Evolutionary conservation across 108 stramenopile species (phyloP), one percentile per base, ranked within the genome.

Genomic region (Phaeodactylum tricornutum): DNA sequence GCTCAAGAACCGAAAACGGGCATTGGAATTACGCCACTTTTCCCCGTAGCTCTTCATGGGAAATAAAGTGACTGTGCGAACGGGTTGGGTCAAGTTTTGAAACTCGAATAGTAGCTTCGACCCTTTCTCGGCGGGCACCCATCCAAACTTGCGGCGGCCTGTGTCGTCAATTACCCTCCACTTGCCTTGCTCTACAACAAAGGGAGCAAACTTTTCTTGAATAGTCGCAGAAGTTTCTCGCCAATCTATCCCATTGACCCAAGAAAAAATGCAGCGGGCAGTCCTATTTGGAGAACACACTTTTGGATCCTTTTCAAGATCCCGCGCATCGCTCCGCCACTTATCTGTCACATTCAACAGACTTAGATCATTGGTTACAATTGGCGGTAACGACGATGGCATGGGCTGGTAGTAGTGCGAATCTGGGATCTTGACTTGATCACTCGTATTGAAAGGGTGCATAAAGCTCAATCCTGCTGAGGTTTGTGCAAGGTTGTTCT

Each of bases 11-110:
- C 33, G n/a, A 11, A 52, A 29, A 12, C 40, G 44, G 37, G 67
- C 40, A 34, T 32, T 47, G 32, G 66, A 80, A 11, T 72, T 60
- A 11, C 68, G 63, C 86, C 86, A 88, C 52, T 77, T 79, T 7
- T 41, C 55, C n/a, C 86, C 86, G 43, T 88, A 88, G 29, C 81
- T 83, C 32, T 71, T 84, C 79, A 88, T 81, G 24, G 61, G 72
- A 56, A 84, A 76, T 37, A 77, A 50, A 1, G 71, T 79, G 30
- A 81, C 33, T 11, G 12, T 12, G 12, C 12, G 33, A 12, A 34
- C 12, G 8, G 33, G 33, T 12, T 34, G 33, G 11, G 33, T 34
- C 33, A 34, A 34, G 12, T 34, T 34, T 34, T 12, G 33, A 34
- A 34, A 34, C 12, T 34, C 33, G 11, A 34, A 34, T 11, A 34